These are phyloP conservation scores for Fomes fomentarius DNA, from an alignment of 1,284 basidiomycete genomes.

Conservation along the genomic window DNA sequence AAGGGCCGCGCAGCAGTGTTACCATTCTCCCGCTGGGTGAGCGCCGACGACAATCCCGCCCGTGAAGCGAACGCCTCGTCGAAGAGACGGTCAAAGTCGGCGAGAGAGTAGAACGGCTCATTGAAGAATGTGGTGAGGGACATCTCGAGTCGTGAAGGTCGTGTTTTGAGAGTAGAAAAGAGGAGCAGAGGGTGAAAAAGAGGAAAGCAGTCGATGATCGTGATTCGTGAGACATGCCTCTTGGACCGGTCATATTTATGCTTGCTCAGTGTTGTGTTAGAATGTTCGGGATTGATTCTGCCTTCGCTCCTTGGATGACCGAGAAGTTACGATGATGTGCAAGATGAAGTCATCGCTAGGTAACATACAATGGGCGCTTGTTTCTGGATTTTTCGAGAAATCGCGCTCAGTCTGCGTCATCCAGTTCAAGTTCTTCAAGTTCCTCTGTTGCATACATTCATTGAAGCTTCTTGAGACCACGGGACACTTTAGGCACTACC, in stretches of 20 bases:
- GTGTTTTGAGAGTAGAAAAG: constrained; percentile 8
- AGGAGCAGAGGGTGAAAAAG: constrained; percentile 3
- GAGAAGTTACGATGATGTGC: background rate
- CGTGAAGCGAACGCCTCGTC: constrained; percentile 42
- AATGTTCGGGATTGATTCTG: too few species aligned
- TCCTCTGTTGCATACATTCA: too few species aligned
- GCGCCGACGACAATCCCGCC: constrained; percentile 5
- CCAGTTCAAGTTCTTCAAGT: background rate
- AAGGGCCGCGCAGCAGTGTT: constrained; percentile 16
- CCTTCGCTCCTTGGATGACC: too few species aligned
- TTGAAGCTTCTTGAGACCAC: too few species aligned
- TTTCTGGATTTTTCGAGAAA: background rate
- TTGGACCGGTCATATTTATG: background rate
- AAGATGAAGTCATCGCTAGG: background rate
- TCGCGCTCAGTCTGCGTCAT: background rate
- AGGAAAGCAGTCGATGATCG: constrained; percentile 17
- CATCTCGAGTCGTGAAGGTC: constrained; percentile 20
- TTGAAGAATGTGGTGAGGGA: constrained; percentile 36
- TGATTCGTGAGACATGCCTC: constrained; percentile 8
- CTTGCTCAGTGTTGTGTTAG: too few species aligned
- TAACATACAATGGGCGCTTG: background rate
- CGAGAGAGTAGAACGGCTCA: constrained; percentile 45
- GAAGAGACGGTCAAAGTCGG: constrained; percentile 49
- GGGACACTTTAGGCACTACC: too few species aligned
- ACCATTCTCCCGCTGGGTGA: constrained; percentile 8